Base-by-base conservation (phyloP, 176 grass and related monocot genomes). In the Raddia distichophylla region DNA sequence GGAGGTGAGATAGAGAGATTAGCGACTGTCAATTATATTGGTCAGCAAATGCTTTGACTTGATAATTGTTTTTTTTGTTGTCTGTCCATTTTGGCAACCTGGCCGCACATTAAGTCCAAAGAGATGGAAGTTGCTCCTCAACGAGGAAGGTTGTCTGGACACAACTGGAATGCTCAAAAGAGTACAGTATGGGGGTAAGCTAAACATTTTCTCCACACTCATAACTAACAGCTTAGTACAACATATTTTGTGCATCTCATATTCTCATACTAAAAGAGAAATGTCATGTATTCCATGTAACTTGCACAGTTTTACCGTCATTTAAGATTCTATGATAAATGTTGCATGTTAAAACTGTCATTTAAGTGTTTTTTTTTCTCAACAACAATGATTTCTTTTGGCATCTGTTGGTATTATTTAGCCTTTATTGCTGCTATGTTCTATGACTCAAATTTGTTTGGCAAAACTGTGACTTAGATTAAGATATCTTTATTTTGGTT, bases 41-140 rank as follows among this genome's bases (percentile, higher is more conserved):
- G 75, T 91, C 18, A 50, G 43, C 13, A 40, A 18, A 59, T 54
- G 71, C 42, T 47, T 73, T 44, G 33, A 67, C 66, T 44, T 2
- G 5, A n/a, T 70, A 34, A 54, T 64, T 54, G 7, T 27, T 27
- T 27, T 49, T 50, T 0, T n/a, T n/a, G 60, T 46, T 82, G 68
- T 42, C 8, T 51, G 2, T 53, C 37, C 60, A 17, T 43, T 74
- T 32, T 89, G 80, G 73, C 83, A 98, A 93, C 93, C 90, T 86
- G 86, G 93, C 43, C 91, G 85, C 59, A 98, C 96, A 8, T 80
- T 98, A 16, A 95, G 96, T 76, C 84, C 88, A 48, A 98, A 64
- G 86, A 81, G 92, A 88, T 98, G 96, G 96, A 86, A 91, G 69
- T 75, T 94, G 53, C 94, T 94, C 22, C 89, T 91, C 74, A 93